Evolutionary conservation across 2,329 filamentous ascomycete species (phyloP).

Genomic region (Didymella segeticola): DNA sequence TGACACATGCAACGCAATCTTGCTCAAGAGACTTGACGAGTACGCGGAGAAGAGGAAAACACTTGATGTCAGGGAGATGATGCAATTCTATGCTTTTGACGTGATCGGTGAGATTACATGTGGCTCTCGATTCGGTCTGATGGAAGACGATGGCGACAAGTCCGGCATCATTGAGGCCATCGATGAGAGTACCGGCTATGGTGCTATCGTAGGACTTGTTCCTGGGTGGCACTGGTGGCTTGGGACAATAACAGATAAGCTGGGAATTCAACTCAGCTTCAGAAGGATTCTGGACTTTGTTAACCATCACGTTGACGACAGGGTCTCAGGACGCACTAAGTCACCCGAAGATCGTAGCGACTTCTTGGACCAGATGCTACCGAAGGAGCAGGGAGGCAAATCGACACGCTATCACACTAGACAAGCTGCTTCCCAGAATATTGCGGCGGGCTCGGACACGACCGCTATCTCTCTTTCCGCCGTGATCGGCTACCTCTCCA

Average conservation of each 20-base stretch:
- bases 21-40: slow-evolving; percentile 41
- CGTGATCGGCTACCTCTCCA: slow-evolving; percentile 55
- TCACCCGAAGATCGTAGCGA: slow-evolving; percentile 13
- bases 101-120: slow-evolving; percentile 61
- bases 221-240: slow-evolving; percentile 12
- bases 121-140: slow-evolving; percentile 28
- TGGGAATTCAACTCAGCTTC: not conserved
- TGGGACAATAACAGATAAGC: not conserved
- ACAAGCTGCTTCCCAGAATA: slow-evolving; percentile 32
- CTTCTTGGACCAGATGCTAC: slow-evolving; percentile 22
- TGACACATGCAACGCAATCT: slow-evolving; percentile 42
- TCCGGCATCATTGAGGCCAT: slow-evolving; percentile 6
- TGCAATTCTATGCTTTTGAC: slow-evolving; percentile 59
- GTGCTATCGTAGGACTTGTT: slow-evolving; percentile 7
- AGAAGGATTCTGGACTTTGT: slow-evolving; percentile 1
- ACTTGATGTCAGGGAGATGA: slow-evolving; percentile 53
- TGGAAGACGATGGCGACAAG: slow-evolving; percentile 22
- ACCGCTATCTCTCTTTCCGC: slow-evolving; percentile 57
- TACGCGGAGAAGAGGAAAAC: slow-evolving; percentile 24
- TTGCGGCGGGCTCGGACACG: slow-evolving; percentile 53
- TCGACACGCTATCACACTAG: slow-evolving; percentile 9
- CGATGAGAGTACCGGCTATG: not conserved
- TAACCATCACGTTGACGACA: slow-evolving; percentile 1
- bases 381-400: slow-evolving; percentile 18
- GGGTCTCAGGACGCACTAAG: slow-evolving; percentile 12